phyloP scores from a whole-genome alignment of 2,329 filamentous ascomycete species.

The Colletotrichum paranaense region DNA sequence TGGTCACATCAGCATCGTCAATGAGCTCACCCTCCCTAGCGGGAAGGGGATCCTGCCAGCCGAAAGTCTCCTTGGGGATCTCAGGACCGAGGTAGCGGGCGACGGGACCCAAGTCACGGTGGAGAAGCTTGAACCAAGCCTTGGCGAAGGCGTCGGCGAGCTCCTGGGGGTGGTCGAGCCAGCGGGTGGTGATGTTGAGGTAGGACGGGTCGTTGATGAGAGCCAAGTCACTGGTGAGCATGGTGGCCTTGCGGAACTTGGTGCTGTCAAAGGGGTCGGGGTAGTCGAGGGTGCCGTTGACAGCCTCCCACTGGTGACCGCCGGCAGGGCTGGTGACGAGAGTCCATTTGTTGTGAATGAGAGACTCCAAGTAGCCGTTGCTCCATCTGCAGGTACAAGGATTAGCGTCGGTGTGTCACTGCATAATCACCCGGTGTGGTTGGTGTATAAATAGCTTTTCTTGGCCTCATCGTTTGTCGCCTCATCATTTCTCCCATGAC shows the following conservation, averaged over 20 bases:
- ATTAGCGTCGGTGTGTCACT: conserved; percentile 23
- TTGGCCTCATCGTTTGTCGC: neutral
- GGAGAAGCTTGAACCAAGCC: conserved; percentile 87
- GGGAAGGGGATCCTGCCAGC: conserved; percentile 82
- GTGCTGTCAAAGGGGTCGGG: conserved; percentile 76
- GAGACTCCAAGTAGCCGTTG: conserved; percentile 79
- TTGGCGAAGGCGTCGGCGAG: conserved; percentile 76
- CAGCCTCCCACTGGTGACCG: conserved; percentile 81
- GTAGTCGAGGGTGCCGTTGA: conserved; percentile 73
- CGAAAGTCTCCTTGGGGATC: conserved; percentile 74
- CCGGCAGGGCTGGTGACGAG: conserved; percentile 80
- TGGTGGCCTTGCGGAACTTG: conserved; percentile 80
- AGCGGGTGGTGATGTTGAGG: conserved; percentile 80
- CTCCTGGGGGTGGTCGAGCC: conserved; percentile 75
- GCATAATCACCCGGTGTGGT: conserved; percentile 29
- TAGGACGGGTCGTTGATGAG: conserved; percentile 78
- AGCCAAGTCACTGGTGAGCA: conserved; percentile 81
- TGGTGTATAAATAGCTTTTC: conserved; percentile 23
- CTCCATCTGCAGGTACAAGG: conserved; percentile 62
- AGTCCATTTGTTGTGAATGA: conserved; percentile 85
- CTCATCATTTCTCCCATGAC: neutral
- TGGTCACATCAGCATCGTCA: conserved; percentile 70
- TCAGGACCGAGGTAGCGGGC: conserved; percentile 80
- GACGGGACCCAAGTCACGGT: conserved; percentile 82
- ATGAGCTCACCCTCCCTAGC: conserved; percentile 66